Conservation (phyloP, 768 basidiomycete genomes). For the Leccinum olivaceopallidum region DNA sequence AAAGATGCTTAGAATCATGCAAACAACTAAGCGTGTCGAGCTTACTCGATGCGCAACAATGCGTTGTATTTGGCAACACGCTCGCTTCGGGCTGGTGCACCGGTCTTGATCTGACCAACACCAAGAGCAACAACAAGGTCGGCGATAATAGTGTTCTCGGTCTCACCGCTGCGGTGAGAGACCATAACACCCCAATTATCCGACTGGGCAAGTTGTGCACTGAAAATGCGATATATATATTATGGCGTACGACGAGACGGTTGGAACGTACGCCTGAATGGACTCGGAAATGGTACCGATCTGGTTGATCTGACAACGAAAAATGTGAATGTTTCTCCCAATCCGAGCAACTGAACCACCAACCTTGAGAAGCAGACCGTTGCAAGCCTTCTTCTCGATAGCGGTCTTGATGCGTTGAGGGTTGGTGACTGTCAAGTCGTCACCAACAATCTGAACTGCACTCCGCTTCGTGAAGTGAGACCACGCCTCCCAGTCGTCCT, state of each 20-base stretch:
- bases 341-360: neutral
- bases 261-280: conserved; percentile 84
- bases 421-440: conserved; percentile 98
- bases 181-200: conserved; percentile 99
- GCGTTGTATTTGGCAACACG: conserved; percentile 96
- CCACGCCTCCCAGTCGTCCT: conserved; percentile 99
- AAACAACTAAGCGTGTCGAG: conserved; percentile 10
- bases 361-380: conserved; percentile 93
- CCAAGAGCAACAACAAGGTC: conserved; percentile 94
- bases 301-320: conserved; percentile 75
- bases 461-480: conserved; percentile 80
- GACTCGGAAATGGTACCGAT: conserved; percentile 99
- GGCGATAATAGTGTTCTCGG: conserved; percentile 95
- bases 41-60: conserved; percentile 87
- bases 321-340: conserved; percentile 1
- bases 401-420: conserved; percentile 96
- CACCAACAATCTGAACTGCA: conserved; percentile 89
- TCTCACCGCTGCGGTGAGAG: conserved; percentile 98
- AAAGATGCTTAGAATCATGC: conserved; percentile 2
- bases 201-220: conserved; percentile 93
- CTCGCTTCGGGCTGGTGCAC: conserved; percentile 94
- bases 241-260: neutral
- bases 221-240: conserved; percentile 31
- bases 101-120: conserved; percentile 96
- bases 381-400: conserved; percentile 99